phyloP scores from a whole-genome alignment of 2,329 filamentous ascomycete species.

The Fonsecaea erecta region DNA sequence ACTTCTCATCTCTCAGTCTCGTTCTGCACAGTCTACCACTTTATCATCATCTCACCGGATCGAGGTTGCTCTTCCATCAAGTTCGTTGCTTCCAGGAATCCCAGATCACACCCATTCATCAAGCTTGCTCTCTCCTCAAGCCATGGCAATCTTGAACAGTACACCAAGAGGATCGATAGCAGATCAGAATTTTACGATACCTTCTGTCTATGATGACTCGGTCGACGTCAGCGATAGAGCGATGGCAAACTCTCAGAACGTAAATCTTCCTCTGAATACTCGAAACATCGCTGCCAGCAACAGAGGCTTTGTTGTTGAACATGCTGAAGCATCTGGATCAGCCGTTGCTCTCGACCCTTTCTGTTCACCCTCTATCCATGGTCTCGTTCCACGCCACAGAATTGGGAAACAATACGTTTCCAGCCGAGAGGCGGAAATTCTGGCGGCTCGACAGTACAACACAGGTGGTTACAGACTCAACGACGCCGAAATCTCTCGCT shows the following conservation, averaged over 20 bases:
- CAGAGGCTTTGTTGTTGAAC: neutral
- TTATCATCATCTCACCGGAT: neutral
- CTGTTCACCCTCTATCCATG: neutral
- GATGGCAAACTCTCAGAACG: neutral
- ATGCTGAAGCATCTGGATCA: neutral
- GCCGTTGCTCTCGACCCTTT: neutral
- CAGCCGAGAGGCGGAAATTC: neutral
- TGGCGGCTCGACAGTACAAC: conserved; percentile 6
- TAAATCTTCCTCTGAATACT: neutral
- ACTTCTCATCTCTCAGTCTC: neutral
- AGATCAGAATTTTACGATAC: neutral
- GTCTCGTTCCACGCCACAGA: neutral
- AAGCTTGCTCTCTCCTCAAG: neutral
- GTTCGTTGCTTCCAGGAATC: conserved; percentile 21
- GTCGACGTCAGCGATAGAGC: neutral
- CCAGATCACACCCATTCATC: neutral
- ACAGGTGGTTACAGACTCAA: conserved; percentile 11
- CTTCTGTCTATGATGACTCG: neutral
- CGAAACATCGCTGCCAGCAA: neutral
- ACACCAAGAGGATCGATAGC: neutral
- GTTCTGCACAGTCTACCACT: neutral
- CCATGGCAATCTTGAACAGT: conserved; percentile 1
- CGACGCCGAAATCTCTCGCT: conserved; percentile 23
- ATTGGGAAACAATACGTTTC: neutral
- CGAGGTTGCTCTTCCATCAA: conserved; percentile 18